Percentiles rank a stretch among this genome's conserved stretches.
Conservation (phyloP, 257 asterid species). For the Solanum arcanum region DNA sequence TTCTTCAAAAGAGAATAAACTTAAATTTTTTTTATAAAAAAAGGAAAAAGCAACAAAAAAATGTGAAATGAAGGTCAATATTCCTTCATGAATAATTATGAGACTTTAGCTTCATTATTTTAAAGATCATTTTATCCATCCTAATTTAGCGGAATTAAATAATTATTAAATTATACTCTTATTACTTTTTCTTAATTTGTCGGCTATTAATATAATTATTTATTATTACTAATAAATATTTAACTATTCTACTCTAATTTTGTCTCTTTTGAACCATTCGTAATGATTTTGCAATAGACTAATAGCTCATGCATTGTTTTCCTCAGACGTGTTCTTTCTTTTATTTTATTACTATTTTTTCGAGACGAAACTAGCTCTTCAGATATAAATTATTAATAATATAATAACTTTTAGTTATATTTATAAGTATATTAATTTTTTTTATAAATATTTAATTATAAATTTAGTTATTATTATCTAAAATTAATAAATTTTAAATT, state of each 20-base stretch:
- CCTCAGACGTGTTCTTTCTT: not conserved
- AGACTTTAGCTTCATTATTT: not conserved
- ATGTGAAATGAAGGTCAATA: not conserved
- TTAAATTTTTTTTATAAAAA: not conserved
- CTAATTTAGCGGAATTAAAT: not conserved
- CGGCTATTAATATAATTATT: not conserved
- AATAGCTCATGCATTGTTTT: not conserved
- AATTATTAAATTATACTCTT: not conserved
- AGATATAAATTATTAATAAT: no score
- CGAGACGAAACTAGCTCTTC: not conserved
- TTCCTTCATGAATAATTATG: not conserved
- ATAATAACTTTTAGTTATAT: no score
- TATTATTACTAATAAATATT: not conserved
- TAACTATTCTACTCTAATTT: not conserved
- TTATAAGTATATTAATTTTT: no score
- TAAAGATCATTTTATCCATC: not conserved
- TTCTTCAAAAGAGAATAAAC: not conserved
- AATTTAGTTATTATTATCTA: not conserved
- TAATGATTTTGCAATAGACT: not conserved
- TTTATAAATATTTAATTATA: not conserved
- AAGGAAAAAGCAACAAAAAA: not conserved
- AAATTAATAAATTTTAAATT: not conserved
- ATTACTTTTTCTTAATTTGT: not conserved
- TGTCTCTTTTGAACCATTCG: not conserved
- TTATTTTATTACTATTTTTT: no score